Percentiles rank a stretch among this genome's conserved stretches.
Evolutionary conservation across 2,329 filamentous ascomycete species (phyloP).

Genomic region (Fusarium sacchari): DNA sequence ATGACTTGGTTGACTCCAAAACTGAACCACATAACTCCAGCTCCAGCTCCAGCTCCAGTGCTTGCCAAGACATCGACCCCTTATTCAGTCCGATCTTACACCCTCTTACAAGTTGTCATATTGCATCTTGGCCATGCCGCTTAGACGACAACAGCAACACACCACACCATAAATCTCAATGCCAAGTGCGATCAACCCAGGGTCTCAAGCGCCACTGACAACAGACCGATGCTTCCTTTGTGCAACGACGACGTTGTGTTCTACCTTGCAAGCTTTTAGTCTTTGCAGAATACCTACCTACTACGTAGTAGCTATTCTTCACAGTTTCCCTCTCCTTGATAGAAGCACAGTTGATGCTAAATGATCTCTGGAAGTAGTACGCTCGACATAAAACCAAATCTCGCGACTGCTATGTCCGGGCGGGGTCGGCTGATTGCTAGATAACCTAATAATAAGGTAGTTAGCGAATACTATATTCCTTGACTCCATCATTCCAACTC

Average conservation of each 20-base stretch:
- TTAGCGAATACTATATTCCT: not conserved
- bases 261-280: too few relatives aligned
- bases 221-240: not conserved
- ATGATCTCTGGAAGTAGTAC: not conserved
- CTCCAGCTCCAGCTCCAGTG: not conserved
- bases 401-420: not conserved
- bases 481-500: not conserved
- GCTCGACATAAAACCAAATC: not conserved
- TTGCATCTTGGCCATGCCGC: not conserved
- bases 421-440: not conserved
- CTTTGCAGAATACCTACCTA: not conserved
- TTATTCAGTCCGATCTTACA: conserved; percentile 2
- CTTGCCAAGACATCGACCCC: conserved; percentile 2
- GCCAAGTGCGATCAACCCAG: conserved; percentile 15
- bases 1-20: conserved; percentile 1
- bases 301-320: too few relatives aligned
- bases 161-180: not conserved
- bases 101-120: not conserved
- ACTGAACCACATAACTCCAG: not conserved
- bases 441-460: too few relatives aligned
- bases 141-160: not conserved
- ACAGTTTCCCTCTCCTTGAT: not conserved
- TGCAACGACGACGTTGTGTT: not conserved
- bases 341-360: not conserved
- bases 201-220: not conserved